Percentiles rank a stretch among this genome's conserved stretches.
Conservation (phyloP, 768 basidiomycete genomes). For the Termitomyces sp. region DNA sequence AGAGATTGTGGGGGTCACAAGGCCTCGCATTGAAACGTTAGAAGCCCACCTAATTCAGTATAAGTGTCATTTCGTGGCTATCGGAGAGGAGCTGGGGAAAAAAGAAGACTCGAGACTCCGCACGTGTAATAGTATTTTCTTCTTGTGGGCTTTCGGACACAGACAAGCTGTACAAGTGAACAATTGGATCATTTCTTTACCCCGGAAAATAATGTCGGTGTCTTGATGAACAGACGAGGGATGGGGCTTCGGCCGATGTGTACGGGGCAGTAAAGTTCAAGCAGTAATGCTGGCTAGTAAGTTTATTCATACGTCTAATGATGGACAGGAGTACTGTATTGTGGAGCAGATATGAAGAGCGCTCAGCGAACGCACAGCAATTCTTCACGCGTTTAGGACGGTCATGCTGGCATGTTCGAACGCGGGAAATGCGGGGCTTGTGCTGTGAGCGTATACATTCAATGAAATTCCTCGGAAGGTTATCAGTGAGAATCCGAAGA, state of each 20-base stretch:
- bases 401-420: not conserved
- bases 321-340: conserved; percentile 1
- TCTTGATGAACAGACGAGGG: not conserved
- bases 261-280: not conserved
- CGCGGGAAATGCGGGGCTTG: conserved; percentile 1
- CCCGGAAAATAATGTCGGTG: not conserved
- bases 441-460: not conserved
- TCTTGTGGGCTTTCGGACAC: not conserved
- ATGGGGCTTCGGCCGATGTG: conserved; percentile 8
- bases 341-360: not conserved
- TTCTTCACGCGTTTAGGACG: not conserved
- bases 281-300: not conserved
- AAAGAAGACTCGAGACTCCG: not conserved
- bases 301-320: not conserved
- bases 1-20: conserved; percentile 9
- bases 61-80: conserved; percentile 1
- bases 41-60: conserved; percentile 8
- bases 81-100: conserved; percentile 5
- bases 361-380: not conserved
- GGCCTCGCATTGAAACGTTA: conserved; percentile 12
- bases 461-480: not conserved
- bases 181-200: not conserved
- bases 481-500: conserved; percentile 2
- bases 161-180: not conserved
- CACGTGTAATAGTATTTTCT: not conserved